Base-by-base conservation (phyloP, 139 green algal genomes). In the Pseudopediastrum boryanum region DNA sequence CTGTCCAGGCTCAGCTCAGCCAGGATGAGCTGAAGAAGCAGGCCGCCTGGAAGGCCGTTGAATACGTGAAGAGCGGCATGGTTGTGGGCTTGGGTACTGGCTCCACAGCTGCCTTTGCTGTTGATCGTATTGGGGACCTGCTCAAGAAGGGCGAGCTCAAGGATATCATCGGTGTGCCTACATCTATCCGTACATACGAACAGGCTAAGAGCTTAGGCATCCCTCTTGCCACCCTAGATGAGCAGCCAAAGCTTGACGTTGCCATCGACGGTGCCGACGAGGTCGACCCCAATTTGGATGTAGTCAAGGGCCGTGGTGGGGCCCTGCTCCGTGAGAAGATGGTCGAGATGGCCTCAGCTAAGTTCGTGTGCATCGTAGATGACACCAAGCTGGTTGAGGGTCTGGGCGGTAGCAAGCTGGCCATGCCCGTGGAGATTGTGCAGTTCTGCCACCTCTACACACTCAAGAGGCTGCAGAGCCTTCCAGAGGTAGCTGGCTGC, bases 281-380 rank as follows among this genome's bases (percentile, higher is more conserved):
- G 86, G 89, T 99, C 13, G 97, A 99, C 83, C 93, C 94, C 43
- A 90, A 93, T 66, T 90, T 99, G 27, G 92, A 99, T 65, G 94
- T 99, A 0, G 96, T 99, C 0, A 99, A 99, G 91, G 97, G 97
- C 44, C 91, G 97, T 56, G 97, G 96, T 31, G 96, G 97, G 27
- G 97, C 97, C 1, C 89, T 99, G 75, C 91, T 99, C 71, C 89
- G 97, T 56, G 97, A 99, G 89, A 99, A 99, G 94, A 98, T 99
- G 95, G 96, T 99, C 52, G 97, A 99, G 91, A 90, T 93, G 84
- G 92, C 92, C 4, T 94, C 92, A 10, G 82, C 88, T 51, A 96
- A 94, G 85, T 99, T 99, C 86, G 92, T 99, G 33, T 98, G 97
- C 88, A 99, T 99, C 66, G 96, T 99, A 10, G 97, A 99, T 75